Conservation (phyloP, 2,329 filamentous ascomycete genomes). For the Xylariales sp. region DNA sequence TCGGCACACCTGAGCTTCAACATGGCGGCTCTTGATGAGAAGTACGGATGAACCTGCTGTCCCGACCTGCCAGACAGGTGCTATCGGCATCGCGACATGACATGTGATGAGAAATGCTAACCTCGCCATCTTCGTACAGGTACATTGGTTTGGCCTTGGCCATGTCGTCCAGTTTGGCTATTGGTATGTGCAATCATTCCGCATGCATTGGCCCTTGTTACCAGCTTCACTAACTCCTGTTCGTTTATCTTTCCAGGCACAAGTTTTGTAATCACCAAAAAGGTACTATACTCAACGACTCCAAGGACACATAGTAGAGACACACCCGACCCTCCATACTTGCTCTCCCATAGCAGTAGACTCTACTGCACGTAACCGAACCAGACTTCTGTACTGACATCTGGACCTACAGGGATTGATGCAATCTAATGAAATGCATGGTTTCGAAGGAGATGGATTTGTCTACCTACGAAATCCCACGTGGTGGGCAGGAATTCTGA, state of each 20-base stretch:
- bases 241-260: conserved; percentile 55
- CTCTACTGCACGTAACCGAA: no score
- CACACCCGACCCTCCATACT: conserved; percentile 2
- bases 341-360: background rate
- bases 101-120: conserved; percentile 21
- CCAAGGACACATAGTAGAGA: conserved; percentile 1
- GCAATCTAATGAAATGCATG: conserved; percentile 85
- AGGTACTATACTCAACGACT: conserved; percentile 69
- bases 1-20: no score
- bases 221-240: background rate
- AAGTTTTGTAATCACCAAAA: conserved; percentile 99
- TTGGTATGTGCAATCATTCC: conserved; percentile 51
- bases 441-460: conserved; percentile 95
- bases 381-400: no score
- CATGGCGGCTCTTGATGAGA: conserved; percentile 5
- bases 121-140: conserved; percentile 38
- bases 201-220: conserved; percentile 6
- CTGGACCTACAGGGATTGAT: conserved; percentile 70
- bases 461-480: conserved; percentile 90
- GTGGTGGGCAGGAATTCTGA: conserved; percentile 94
- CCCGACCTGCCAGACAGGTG: background rate
- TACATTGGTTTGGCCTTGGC: conserved; percentile 74
- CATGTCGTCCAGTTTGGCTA: conserved; percentile 70
- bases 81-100: background rate
- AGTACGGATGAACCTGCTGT: conserved; percentile 1